Base-by-base conservation (phyloP, 179 eudicot species). In the Spinacia oleracea region DNA sequence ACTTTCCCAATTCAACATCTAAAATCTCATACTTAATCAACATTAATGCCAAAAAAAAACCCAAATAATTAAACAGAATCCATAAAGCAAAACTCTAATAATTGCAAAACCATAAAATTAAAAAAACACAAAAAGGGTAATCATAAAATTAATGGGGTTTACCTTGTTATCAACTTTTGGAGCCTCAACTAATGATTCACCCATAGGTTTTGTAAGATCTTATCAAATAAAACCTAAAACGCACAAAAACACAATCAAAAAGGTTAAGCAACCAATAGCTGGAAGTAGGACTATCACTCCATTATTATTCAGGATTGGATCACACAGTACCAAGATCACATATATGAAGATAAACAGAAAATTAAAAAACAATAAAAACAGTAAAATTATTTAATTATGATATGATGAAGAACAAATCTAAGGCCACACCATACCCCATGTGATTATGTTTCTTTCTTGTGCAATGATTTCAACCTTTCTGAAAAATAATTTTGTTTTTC, bases 101-200 rank as follows among this genome's bases (percentile, higher is more conserved):
- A 64, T 69, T 66, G 35, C 31, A 75, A 74, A 74, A 9, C 48
- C 6, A 46, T 56, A 34, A 59, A 70, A 77, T 38, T 40, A 29
- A 23, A 69, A 58, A 80, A 46, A 72, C 75, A 79, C 75, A 79
- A 83, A 72, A 70, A 50, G 77, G 78, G 75, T 83, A 14, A 55
- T 60, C 58, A 80, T 72, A 46, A 8, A 59, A 70, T 46, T 76
- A 77, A 76, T 32, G 78, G 82, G 79, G 42, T 82, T 38, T 87
- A 91, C 96, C 90, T 91, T 88, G 78, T 86, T 86, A 48, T 85
- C 84, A 75, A 83, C 73, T 69, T 81, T 75, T 8, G 81, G 84
- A 82, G 85, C 58, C 82, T 89, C 91, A 67, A 85, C 86, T 64
- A 88, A 56, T 62, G 95, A 89, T 87, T 89, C 89, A 86, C 91